Evolutionary conservation across 768 basidiomycete species (phyloP).

Genomic region (Mycena capillaripes): DNA sequence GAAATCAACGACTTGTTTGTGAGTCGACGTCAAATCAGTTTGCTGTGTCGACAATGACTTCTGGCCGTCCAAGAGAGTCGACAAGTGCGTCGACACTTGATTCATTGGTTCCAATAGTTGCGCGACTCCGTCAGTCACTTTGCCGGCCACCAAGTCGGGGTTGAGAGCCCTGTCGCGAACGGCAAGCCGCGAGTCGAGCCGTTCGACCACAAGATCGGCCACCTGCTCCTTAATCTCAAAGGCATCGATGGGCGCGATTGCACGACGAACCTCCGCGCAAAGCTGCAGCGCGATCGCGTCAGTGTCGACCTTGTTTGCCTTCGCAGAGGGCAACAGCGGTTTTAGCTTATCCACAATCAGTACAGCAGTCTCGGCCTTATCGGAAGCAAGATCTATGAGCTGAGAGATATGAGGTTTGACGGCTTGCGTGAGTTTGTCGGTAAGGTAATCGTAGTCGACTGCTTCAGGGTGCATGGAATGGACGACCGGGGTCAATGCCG

Average conservation of each 20-base stretch:
- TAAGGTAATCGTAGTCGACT: slow-evolving; percentile 85
- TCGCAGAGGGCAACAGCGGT: slow-evolving; percentile 69
- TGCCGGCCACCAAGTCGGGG: slow-evolving; percentile 68
- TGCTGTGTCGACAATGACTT: slow-evolving; percentile 54
- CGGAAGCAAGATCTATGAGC: slow-evolving; percentile 89
- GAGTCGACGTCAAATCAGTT: slow-evolving; percentile 53
- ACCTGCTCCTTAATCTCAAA: slow-evolving; percentile 93
- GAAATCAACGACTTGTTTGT: slow-evolving; percentile 55
- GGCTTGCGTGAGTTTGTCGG: slow-evolving; percentile 81
- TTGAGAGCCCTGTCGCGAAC: slow-evolving; percentile 82
- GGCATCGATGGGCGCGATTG: slow-evolving; percentile 83
- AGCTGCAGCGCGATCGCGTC: slow-evolving; percentile 71
- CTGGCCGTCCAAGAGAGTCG: slow-evolving; percentile 58
- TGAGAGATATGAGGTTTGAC: slow-evolving; percentile 92
- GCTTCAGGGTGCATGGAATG: slow-evolving; percentile 71
- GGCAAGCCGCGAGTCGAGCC: slow-evolving; percentile 84
- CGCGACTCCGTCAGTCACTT: slow-evolving; percentile 67
- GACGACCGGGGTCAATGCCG: slow-evolving; percentile 72
- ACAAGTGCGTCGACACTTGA: slow-evolving; percentile 55
- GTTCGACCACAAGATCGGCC: slow-evolving; percentile 89
- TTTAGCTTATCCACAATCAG: slow-evolving; percentile 82
- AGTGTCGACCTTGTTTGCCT: slow-evolving; percentile 61
- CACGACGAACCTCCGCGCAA: slow-evolving; percentile 76
- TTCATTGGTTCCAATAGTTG: slow-evolving; percentile 57
- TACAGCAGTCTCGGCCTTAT: slow-evolving; percentile 89